Percentiles rank a stretch among this genome's conserved stretches.
phyloP scores from a whole-genome alignment of 495 filamentous ascomycete genomes.

The Hypomontagnella submonticulosa region DNA sequence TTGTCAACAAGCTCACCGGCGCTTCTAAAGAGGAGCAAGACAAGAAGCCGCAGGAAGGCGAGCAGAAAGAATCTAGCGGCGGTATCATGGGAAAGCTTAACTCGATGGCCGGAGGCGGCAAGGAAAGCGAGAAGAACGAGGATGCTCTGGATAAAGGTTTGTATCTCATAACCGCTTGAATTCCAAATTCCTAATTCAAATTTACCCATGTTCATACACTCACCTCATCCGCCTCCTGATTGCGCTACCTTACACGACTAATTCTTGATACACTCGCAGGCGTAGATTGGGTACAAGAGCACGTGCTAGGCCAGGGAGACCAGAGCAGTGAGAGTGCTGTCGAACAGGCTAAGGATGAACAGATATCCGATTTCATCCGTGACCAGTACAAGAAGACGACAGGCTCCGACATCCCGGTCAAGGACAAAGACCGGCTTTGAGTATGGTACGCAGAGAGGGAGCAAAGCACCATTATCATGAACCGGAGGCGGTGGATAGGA shows the following conservation, averaged over 20 bases:
- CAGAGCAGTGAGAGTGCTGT: conserved; percentile 76
- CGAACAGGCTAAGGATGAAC: conserved; percentile 80
- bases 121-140: conserved; percentile 75
- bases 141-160: conserved; percentile 72
- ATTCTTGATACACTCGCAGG: conserved; percentile 52
- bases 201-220: background rate
- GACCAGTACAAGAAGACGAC: conserved; percentile 68
- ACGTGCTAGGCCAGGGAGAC: conserved; percentile 69
- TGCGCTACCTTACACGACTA: background rate
- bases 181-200: no score
- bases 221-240: background rate
- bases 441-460: background rate
- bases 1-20: conserved; percentile 52
- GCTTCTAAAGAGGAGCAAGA: conserved; percentile 34
- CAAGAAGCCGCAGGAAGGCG: conserved; percentile 19
- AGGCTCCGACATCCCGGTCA: conserved; percentile 70
- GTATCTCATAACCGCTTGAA: background rate
- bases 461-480: no score
- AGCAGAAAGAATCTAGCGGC: conserved; percentile 45
- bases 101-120: conserved; percentile 69
- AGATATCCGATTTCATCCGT: conserved; percentile 72
- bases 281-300: conserved; percentile 74
- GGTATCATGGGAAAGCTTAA: conserved; percentile 70
- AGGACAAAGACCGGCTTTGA: conserved; percentile 64
- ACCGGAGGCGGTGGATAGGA: no score